Percentiles rank a stretch among this genome's conserved stretches.
phyloP scores from a whole-genome alignment of 2,329 filamentous ascomycete genomes.

The Trichoderma koningiopsis region DNA sequence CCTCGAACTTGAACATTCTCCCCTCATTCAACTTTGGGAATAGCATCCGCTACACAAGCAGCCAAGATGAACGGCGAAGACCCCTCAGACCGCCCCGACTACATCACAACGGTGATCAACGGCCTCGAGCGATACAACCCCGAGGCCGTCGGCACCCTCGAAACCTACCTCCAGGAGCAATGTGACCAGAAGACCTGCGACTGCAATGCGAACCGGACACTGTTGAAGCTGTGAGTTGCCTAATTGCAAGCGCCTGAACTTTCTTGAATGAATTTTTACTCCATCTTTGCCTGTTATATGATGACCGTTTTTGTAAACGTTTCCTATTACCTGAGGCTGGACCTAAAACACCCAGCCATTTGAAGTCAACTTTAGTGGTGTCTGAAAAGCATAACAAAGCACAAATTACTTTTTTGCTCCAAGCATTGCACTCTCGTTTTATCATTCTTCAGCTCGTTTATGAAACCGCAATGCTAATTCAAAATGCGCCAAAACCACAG shows the following conservation, averaged over 20 bases:
- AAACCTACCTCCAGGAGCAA: conserved; percentile 92
- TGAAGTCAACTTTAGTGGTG: conserved; percentile 61
- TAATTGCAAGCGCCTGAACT: conserved; percentile 2
- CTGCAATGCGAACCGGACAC: conserved; percentile 92
- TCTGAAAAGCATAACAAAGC: conserved; percentile 57
- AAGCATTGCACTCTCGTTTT: background rate
- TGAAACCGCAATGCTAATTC: background rate
- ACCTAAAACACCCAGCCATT: conserved; percentile 40
- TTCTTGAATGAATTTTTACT: too few species aligned
- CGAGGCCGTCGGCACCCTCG: conserved; percentile 89
- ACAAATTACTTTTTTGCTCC: background rate
- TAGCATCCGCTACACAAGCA: conserved; percentile 29
- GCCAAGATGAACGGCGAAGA: conserved; percentile 73
- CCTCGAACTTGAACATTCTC: conserved; percentile 41
- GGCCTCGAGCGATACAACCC: conserved; percentile 98
- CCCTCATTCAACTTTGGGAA: conserved; percentile 22
- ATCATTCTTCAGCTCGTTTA: background rate
- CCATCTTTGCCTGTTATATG: conserved; percentile 46
- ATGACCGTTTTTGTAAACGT: conserved; percentile 81
- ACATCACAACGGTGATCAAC: conserved; percentile 92
- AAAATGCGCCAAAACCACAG: conserved; percentile 50
- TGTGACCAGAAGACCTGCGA: conserved; percentile 95
- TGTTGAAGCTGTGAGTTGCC: conserved; percentile 89
- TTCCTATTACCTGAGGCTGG: conserved; percentile 95
- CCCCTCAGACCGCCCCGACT: conserved; percentile 85